Evolutionary conservation across 2,329 filamentous ascomycete genomes (phyloP).

Genomic region (Aplosporella prunicola): DNA sequence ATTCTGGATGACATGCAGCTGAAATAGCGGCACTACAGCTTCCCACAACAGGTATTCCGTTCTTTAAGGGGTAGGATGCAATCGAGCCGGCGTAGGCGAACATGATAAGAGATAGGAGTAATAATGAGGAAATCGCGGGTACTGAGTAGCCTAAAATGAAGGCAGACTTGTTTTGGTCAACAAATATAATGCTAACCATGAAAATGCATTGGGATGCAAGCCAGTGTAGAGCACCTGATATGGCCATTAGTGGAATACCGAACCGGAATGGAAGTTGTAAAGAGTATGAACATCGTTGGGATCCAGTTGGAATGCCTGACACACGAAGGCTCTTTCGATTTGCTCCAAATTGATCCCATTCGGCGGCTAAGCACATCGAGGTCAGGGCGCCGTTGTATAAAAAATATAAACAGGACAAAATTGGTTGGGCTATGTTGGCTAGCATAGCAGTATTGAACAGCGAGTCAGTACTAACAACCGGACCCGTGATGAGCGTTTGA

Average conservation of each 20-base stretch:
- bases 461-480: too few species aligned
- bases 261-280: constrained; percentile 32
- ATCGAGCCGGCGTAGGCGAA: constrained; percentile 14
- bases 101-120: constrained; percentile 4
- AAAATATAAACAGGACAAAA: constrained; percentile 39
- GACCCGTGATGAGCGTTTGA: too few species aligned
- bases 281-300: constrained; percentile 34
- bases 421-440: constrained; percentile 39
- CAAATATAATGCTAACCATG: constrained; percentile 21
- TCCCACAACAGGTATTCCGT: too few species aligned
- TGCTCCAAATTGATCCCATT: constrained; percentile 37
- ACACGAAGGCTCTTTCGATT: constrained; percentile 29
- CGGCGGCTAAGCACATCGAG: constrained; percentile 35
- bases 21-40: too few species aligned
- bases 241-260: constrained; percentile 25
- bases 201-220: constrained; percentile 37
- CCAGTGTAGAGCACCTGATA: constrained; percentile 32
- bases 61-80: constrained; percentile 12
- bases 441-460: constrained; percentile 23
- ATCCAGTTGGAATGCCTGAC: constrained; percentile 21
- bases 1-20: too few species aligned
- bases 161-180: too few species aligned
- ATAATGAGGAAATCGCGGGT: too few species aligned
- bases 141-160: too few species aligned
- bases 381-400: constrained; percentile 38